phyloP scores from a whole-genome alignment of 805 yeast genomes.

The Candida stauntonica region DNA sequence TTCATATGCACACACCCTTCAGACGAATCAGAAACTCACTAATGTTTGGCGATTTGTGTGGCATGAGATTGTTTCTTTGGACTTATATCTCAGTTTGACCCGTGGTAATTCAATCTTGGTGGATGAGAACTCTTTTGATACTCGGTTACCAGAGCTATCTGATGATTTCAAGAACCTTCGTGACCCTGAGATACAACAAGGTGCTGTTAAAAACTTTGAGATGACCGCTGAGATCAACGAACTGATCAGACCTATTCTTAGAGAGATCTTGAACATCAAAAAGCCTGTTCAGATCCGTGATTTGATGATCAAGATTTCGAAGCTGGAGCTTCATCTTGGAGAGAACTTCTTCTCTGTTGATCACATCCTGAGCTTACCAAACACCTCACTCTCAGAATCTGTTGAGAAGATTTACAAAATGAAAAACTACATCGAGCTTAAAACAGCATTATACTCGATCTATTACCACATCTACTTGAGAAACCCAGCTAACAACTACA shows the following conservation, averaged over 20 bases:
- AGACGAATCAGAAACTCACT: slow-evolving; percentile 27
- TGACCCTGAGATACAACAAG: slow-evolving; percentile 39
- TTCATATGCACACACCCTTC: slow-evolving; percentile 27
- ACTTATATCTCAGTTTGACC: slow-evolving; percentile 40
- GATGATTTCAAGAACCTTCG: slow-evolving; percentile 31
- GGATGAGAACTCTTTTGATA: slow-evolving; percentile 42
- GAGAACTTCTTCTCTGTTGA: slow-evolving; percentile 28
- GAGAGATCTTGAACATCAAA: slow-evolving; percentile 37
- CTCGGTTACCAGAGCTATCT: slow-evolving; percentile 41
- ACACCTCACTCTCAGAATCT: slow-evolving; percentile 13
- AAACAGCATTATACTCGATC: slow-evolving; percentile 24
- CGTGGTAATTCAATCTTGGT: slow-evolving; percentile 46
- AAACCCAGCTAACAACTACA: slow-evolving; percentile 12
- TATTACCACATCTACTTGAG: slow-evolving; percentile 24
- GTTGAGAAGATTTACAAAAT: slow-evolving; percentile 27
- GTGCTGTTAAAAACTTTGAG: slow-evolving; percentile 32
- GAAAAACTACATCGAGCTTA: slow-evolving; percentile 26
- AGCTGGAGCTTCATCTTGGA: slow-evolving; percentile 34
- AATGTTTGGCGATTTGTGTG: slow-evolving; percentile 57
- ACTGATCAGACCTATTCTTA: slow-evolving; percentile 32
- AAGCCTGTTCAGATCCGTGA: slow-evolving; percentile 34
- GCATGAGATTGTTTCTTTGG: slow-evolving; percentile 45
- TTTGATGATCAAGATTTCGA: slow-evolving; percentile 32
- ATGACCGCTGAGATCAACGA: slow-evolving; percentile 30
- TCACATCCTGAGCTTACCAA: slow-evolving; percentile 26